Conservation (phyloP, 1,139 yeast species). For the Suhomyces choctaworum region DNA sequence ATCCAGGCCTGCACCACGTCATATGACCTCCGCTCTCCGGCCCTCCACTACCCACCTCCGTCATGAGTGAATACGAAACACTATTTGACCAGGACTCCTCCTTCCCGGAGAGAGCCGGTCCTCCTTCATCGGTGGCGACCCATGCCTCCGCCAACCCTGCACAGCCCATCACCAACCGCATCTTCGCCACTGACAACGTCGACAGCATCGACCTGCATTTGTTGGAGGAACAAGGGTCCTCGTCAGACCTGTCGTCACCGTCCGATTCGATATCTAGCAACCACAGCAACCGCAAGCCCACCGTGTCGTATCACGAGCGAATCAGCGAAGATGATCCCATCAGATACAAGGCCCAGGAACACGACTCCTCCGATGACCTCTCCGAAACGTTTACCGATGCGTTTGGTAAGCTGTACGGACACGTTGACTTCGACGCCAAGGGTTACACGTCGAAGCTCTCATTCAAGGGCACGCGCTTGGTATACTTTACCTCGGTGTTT, state of each 20-base stretch:
- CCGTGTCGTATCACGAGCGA: constrained; percentile 5
- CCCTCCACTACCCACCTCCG: too few relatives aligned
- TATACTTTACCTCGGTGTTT: constrained; percentile 78
- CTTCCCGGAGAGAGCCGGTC: not conserved
- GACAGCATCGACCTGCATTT: not conserved
- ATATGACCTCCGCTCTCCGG: too few relatives aligned
- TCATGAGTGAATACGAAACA: constrained; percentile 7
- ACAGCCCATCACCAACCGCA: constrained; percentile 7
- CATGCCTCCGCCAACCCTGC: constrained; percentile 1
- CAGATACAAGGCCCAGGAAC: constrained; percentile 4
- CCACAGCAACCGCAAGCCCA: constrained; percentile 9
- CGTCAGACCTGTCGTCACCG: not conserved
- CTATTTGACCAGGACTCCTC: constrained; percentile 2
- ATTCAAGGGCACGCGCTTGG: constrained; percentile 46
- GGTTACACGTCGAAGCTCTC: constrained; percentile 32
- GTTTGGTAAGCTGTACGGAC: constrained; percentile 39
- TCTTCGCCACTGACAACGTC: constrained; percentile 2
- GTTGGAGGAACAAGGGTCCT: constrained; percentile 1
- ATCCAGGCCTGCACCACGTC: too few relatives aligned
- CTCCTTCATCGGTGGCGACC: constrained; percentile 2
- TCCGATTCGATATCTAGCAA: constrained; percentile 4
- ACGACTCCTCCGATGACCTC: constrained; percentile 1
- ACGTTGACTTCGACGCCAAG: constrained; percentile 40
- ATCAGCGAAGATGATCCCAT: constrained; percentile 10
- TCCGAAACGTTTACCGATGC: constrained; percentile 22